phyloP scores from a whole-genome alignment of 176 grass and related monocot genomes.

The Carex littledalei region DNA sequence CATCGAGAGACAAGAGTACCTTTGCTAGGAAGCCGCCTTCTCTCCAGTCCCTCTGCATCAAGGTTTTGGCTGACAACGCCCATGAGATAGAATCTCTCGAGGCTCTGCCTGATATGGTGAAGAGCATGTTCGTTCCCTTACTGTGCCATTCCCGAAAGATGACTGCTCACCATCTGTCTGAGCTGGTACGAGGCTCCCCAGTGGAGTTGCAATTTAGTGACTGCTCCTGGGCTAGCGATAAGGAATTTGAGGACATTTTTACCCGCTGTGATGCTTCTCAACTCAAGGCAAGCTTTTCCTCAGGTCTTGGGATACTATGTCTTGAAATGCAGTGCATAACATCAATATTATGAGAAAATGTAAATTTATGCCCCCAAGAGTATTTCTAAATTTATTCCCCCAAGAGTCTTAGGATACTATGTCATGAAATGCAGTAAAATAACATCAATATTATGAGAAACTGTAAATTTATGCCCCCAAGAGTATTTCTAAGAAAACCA shows the following conservation, averaged over 20 bases:
- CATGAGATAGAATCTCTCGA: constrained; percentile 80
- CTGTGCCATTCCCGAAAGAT: constrained; percentile 76
- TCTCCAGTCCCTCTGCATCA: constrained; percentile 52
- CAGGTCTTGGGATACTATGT: background rate
- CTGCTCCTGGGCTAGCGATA: constrained; percentile 81
- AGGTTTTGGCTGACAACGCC: constrained; percentile 44
- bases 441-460: background rate
- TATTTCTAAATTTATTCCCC: background rate
- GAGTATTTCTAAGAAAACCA: background rate
- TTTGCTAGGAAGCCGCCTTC: constrained; percentile 23
- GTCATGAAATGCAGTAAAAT: no score
- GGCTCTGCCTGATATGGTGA: constrained; percentile 63
- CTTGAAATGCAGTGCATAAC: background rate
- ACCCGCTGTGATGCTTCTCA: constrained; percentile 35
- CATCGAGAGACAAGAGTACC: constrained; percentile 38
- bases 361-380: background rate
- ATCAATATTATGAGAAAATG: background rate
- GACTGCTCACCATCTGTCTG: constrained; percentile 53
- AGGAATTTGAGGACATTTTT: constrained; percentile 58
- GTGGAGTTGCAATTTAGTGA: constrained; percentile 50
- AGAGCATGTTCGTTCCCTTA: constrained; percentile 43
- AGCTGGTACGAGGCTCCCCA: constrained; percentile 43
- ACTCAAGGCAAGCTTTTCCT: constrained; percentile 47
- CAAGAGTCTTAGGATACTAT: no score
- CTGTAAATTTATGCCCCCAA: background rate